Conservation (phyloP, 768 basidiomycete genomes). For the Lyophyllum decastes region DNA sequence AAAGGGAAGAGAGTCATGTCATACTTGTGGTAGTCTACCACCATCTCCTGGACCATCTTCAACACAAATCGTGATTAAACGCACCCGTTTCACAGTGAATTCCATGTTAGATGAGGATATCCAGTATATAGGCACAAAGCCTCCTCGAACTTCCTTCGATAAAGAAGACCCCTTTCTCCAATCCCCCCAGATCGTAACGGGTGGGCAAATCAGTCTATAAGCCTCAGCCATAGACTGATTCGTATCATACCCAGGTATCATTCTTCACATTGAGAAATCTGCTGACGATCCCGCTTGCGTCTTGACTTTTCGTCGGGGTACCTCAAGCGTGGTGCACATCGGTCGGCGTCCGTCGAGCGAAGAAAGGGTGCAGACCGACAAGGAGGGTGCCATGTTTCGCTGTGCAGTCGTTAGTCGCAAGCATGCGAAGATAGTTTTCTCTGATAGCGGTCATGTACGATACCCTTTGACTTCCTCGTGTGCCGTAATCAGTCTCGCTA, state of each 20-base stretch:
- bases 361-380: slow-evolving; percentile 35
- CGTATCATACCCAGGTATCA: slow-evolving; percentile 46
- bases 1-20: slow-evolving; percentile 14
- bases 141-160: slow-evolving; percentile 23
- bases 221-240: slow-evolving; percentile 19
- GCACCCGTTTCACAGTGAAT: background rate
- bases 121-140: slow-evolving; percentile 53
- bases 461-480: slow-evolving; percentile 6
- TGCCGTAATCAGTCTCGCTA: slow-evolving; percentile 13
- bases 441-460: slow-evolving; percentile 69
- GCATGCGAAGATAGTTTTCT: slow-evolving; percentile 77
- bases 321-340: slow-evolving; percentile 56
- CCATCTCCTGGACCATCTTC: slow-evolving; percentile 11
- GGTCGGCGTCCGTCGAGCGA: slow-evolving; percentile 66
- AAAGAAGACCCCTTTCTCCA: slow-evolving; percentile 25
- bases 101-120: slow-evolving; percentile 58
- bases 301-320: slow-evolving; percentile 54
- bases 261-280: slow-evolving; percentile 57
- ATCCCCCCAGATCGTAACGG: slow-evolving; percentile 35
- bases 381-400: slow-evolving; percentile 59
- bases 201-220: slow-evolving; percentile 32
- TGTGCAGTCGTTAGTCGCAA: slow-evolving; percentile 80
- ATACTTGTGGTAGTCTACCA: slow-evolving; percentile 3
- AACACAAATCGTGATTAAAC: background rate
- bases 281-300: slow-evolving; percentile 44